These are phyloP conservation scores for Actinomortierella wolfii DNA, from an alignment of 371 early-diverging fungal genomes.

Conservation along the genomic window DNA sequence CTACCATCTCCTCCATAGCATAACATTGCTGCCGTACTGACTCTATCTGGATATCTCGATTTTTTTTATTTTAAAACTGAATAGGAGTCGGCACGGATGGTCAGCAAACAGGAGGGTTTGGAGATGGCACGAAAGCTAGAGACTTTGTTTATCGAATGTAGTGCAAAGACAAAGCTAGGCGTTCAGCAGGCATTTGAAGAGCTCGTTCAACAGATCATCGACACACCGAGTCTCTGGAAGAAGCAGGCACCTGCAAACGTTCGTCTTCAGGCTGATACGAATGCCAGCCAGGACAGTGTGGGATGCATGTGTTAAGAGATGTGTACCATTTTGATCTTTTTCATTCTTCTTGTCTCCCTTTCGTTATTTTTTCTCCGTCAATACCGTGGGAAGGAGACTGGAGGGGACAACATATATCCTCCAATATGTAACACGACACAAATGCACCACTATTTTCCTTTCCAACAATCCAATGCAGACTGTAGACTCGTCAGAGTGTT, in stretches of 20 bases:
- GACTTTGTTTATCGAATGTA: conserved; percentile 93
- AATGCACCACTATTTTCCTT: too few relatives aligned
- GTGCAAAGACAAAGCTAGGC: conserved; percentile 91
- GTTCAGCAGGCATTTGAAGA: conserved; percentile 90
- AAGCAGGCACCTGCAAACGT: conserved; percentile 56
- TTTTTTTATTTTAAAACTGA: too few relatives aligned
- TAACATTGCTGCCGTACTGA: too few relatives aligned
- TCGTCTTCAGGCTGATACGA: conserved; percentile 34
- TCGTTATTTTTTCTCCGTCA: too few relatives aligned
- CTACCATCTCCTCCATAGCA: too few relatives aligned
- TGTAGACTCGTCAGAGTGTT: too few relatives aligned
- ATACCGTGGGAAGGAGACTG: background rate
- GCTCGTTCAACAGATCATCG: conserved; percentile 85
- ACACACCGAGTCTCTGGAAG: conserved; percentile 81
- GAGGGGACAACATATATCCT: too few relatives aligned
- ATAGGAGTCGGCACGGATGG: conserved; percentile 78
- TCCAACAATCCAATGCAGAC: too few relatives aligned
- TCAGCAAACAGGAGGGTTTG: conserved; percentile 87
- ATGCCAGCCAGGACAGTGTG: conserved; percentile 19
- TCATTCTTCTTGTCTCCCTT: background rate
- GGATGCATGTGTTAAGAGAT: conserved; percentile 39
- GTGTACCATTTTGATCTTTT: background rate
- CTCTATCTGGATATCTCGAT: too few relatives aligned
- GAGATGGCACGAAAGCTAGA: conserved; percentile 85
- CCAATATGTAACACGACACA: too few relatives aligned